These are phyloP conservation scores for Umbelopsis vinacea DNA, from an alignment of 192 early-diverging fungal species.

Conservation along the genomic window DNA sequence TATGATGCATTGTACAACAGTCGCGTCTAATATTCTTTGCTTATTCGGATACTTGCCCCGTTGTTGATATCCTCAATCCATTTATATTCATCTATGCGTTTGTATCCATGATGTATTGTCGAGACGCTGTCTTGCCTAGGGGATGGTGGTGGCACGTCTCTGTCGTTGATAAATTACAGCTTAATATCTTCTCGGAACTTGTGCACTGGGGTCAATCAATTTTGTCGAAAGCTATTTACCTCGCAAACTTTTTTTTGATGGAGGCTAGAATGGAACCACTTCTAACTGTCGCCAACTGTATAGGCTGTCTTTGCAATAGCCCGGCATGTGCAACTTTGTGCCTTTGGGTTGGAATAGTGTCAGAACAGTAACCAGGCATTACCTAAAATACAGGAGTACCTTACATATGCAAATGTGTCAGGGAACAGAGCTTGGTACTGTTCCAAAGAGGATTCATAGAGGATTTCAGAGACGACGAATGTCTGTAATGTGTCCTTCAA, in stretches of 20 bases:
- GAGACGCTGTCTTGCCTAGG: neutral
- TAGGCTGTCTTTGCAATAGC: neutral
- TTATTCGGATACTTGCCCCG: constrained; percentile 39
- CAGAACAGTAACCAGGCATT: neutral
- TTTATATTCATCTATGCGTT: constrained; percentile 52
- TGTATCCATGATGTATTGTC: constrained; percentile 40
- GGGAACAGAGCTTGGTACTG: neutral
- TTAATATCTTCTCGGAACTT: neutral
- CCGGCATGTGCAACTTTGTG: neutral
- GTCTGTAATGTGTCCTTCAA: neutral
- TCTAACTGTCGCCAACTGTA: neutral
- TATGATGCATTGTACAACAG: neutral
- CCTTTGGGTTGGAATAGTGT: neutral
- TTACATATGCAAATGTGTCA: neutral
- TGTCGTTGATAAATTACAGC: neutral
- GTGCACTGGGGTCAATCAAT: neutral
- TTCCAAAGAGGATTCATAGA: neutral
- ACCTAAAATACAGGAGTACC: neutral
- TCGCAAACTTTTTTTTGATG: neutral
- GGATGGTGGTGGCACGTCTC: neutral
- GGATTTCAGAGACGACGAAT: neutral
- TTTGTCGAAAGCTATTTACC: neutral
- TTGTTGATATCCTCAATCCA: constrained; percentile 60
- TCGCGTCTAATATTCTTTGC: neutral
- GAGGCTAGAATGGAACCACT: neutral